Percentiles rank a stretch among this genome's conserved stretches.
Evolutionary conservation across 2,329 filamentous ascomycete species (phyloP).

Genomic region (Diaporthe australafricana): DNA sequence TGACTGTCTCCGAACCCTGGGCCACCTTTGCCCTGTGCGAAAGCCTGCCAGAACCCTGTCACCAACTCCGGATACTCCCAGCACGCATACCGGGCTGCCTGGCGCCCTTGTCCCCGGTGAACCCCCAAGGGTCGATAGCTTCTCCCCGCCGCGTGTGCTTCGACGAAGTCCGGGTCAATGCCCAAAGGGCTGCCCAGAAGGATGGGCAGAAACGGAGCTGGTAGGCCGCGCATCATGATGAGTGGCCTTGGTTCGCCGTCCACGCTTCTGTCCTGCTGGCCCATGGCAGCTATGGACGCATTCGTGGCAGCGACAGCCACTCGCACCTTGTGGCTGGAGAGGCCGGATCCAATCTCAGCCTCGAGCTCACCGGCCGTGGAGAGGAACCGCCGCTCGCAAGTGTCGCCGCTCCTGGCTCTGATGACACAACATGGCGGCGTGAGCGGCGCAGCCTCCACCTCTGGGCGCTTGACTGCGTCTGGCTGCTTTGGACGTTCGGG

Average conservation of each 20-base stretch:
- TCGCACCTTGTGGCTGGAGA: background rate
- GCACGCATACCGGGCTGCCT: constrained; percentile 34
- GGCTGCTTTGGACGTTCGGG: background rate
- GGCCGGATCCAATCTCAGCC: constrained; percentile 16
- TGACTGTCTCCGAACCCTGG: background rate
- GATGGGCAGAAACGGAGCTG: constrained; percentile 39
- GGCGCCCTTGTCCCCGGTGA: constrained; percentile 24
- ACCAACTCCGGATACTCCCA: constrained; percentile 49
- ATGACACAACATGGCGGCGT: background rate
- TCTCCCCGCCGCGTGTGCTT: constrained; percentile 45
- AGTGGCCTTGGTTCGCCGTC: constrained; percentile 31
- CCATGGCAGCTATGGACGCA: background rate
- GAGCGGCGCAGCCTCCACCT: background rate
- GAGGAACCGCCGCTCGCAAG: constrained; percentile 35
- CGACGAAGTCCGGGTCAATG: constrained; percentile 47
- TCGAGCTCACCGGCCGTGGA: constrained; percentile 37
- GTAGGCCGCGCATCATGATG: constrained; percentile 45
- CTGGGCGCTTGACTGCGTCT: too few species aligned
- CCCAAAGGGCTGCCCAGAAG: constrained; percentile 40
- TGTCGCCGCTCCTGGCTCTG: constrained; percentile 36
- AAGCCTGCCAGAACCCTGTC: constrained; percentile 19
- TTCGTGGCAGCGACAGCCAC: background rate
- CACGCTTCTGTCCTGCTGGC: background rate
- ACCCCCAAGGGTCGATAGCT: constrained; percentile 40
- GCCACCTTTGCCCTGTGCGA: background rate